phyloP scores from a whole-genome alignment of 2,329 filamentous ascomycete species.

The Xylariaceae sp. region DNA sequence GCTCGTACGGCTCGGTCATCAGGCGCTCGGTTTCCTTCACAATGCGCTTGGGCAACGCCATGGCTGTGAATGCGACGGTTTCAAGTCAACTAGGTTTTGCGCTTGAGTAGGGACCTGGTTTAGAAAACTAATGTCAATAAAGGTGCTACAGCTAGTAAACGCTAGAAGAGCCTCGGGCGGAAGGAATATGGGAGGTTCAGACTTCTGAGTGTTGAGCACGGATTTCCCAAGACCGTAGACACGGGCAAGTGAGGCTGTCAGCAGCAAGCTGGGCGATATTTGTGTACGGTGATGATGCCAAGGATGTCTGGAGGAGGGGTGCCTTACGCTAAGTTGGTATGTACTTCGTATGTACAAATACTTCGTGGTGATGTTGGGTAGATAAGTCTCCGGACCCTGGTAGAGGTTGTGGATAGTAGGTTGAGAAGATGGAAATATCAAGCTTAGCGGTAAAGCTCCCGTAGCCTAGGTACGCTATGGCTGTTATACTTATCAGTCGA shows the following conservation, averaged over 20 bases:
- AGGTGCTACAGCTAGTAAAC: not conserved
- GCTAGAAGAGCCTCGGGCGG: not conserved
- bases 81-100: not conserved
- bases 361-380: not conserved
- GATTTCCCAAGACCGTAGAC: not conserved
- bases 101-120: not conserved
- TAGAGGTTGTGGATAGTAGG: not conserved
- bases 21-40: slow-evolving; percentile 97
- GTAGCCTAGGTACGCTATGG: too few relatives aligned
- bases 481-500: not conserved
- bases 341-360: too few relatives aligned
- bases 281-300: slow-evolving; percentile 7
- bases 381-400: not conserved
- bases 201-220: not conserved
- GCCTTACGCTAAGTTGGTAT: not conserved
- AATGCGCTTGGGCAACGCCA: slow-evolving; percentile 91
- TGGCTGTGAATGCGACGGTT: slow-evolving; percentile 27
- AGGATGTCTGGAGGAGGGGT: slow-evolving; percentile 7
- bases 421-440: not conserved
- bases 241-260: slow-evolving; percentile 4
- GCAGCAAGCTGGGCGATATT: not conserved
- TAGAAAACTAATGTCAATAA: not conserved
- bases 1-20: slow-evolving; percentile 84
- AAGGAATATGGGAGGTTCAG: not conserved
- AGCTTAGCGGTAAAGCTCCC: not conserved